Percentiles rank a stretch among this genome's conserved stretches.
Conservation (phyloP, 2,329 filamentous ascomycete genomes). For the Fusarium brevicatenulatum region DNA sequence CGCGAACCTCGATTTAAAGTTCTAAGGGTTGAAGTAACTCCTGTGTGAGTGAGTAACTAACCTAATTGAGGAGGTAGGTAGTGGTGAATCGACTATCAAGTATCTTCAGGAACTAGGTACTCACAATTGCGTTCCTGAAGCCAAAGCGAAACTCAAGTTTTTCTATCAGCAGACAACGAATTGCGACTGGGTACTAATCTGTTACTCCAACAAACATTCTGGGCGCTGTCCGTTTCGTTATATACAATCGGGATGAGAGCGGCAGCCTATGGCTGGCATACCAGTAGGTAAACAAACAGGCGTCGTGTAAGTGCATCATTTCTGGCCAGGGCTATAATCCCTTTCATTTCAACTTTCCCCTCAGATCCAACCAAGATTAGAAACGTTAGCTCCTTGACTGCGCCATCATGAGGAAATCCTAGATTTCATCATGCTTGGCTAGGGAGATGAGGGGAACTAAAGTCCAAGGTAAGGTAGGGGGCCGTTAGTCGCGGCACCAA, state of each 20-base stretch:
- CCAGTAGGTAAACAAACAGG: neutral
- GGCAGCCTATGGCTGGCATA: neutral
- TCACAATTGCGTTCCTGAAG: neutral
- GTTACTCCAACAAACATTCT: neutral
- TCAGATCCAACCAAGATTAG: slow-evolving; percentile 18
- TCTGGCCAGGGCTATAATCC: slow-evolving; percentile 28
- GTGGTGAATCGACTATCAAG: neutral
- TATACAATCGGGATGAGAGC: neutral
- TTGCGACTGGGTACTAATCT: neutral
- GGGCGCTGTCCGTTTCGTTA: neutral
- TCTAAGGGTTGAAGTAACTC: neutral
- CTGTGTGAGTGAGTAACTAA: no score
- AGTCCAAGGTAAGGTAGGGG: slow-evolving; percentile 13
- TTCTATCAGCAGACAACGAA: neutral
- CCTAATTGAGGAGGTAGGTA: neutral
- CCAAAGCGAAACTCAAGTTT: slow-evolving; percentile 1
- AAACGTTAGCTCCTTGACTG: slow-evolving; percentile 26
- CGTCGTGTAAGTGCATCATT: slow-evolving; percentile 26
- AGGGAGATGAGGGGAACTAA: slow-evolving; percentile 21
- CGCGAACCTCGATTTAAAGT: neutral
- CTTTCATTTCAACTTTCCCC: slow-evolving; percentile 40
- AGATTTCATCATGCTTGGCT: slow-evolving; percentile 7
- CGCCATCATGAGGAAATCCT: slow-evolving; percentile 10
- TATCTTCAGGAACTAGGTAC: neutral
- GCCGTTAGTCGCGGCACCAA: slow-evolving; percentile 11